Conservation (phyloP, 106 monocot genomes). For the Dendrobium chrysotoxum region DNA sequence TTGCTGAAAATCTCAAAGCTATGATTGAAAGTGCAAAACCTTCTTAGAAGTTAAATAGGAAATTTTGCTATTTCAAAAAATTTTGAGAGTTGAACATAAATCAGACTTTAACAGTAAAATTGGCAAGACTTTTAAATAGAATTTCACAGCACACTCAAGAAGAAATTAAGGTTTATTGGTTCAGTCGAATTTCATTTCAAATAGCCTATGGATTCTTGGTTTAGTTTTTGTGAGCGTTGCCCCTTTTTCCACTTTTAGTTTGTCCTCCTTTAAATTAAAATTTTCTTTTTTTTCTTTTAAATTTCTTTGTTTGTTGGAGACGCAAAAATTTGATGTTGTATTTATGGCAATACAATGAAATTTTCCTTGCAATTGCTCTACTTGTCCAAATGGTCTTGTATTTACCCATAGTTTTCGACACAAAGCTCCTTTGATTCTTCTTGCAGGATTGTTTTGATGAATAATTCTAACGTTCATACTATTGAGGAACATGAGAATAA, state of each 20-base stretch:
- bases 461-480: not conserved
- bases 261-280: not conserved
- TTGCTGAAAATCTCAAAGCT: no score
- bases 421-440: not conserved
- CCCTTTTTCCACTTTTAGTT: not conserved
- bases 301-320: not conserved
- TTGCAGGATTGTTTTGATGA: constrained; percentile 2
- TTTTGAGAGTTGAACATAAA: no score
- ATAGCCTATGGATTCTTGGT: not conserved
- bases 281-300: not conserved
- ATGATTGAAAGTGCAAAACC: no score
- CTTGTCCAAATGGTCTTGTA: not conserved
- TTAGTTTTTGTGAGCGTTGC: not conserved
- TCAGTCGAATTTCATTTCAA: no score
- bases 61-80: no score
- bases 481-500: not conserved
- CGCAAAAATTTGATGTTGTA: not conserved
- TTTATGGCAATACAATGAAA: no score
- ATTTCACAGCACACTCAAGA: no score
- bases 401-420: not conserved
- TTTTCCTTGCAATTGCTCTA: not conserved
- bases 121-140: no score
- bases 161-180: no score
- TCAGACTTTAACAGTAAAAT: no score
- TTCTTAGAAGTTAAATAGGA: no score